phyloP scores from a whole-genome alignment of 225 moss, liverwort and hornwort species.

The Pseudisothecium myosuroides region DNA sequence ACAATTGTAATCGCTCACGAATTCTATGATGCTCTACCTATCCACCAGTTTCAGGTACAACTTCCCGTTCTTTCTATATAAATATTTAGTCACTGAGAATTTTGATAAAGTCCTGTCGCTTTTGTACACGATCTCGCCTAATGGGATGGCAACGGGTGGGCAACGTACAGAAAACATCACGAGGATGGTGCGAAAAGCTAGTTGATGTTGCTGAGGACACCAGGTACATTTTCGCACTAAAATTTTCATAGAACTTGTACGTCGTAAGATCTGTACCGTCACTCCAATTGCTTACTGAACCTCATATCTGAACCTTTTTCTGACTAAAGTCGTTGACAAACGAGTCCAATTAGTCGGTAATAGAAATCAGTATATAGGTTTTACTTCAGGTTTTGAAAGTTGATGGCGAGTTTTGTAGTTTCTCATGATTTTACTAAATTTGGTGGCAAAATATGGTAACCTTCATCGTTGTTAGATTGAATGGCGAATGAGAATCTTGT shows the following conservation, averaged over 20 bases:
- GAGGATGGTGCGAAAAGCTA: constrained; percentile 95
- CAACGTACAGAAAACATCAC: constrained; percentile 53
- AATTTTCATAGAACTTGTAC: not conserved
- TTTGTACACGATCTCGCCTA: not conserved
- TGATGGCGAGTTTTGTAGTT: not conserved
- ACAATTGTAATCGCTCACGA: constrained; percentile 86
- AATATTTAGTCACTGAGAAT: not conserved
- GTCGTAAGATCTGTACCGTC: not conserved
- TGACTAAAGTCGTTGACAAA: not conserved
- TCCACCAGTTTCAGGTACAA: constrained; percentile 95
- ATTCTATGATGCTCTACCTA: constrained; percentile 90
- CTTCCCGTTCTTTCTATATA: not conserved
- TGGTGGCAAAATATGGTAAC: not conserved
- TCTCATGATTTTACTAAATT: not conserved
- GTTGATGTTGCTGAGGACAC: constrained; percentile 60
- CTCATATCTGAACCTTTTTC: not conserved
- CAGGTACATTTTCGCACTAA: constrained; percentile 3
- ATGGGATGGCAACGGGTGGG: not conserved
- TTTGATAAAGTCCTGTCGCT: not conserved
- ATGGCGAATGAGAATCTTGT: not conserved
- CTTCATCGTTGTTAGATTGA: not conserved
- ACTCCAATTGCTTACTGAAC: not conserved
- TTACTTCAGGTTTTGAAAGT: not conserved
- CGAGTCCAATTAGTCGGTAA: not conserved
- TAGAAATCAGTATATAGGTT: no score